Conservation (phyloP, 2,329 filamentous ascomycete species). For the Paraconiothyrium brasiliense region DNA sequence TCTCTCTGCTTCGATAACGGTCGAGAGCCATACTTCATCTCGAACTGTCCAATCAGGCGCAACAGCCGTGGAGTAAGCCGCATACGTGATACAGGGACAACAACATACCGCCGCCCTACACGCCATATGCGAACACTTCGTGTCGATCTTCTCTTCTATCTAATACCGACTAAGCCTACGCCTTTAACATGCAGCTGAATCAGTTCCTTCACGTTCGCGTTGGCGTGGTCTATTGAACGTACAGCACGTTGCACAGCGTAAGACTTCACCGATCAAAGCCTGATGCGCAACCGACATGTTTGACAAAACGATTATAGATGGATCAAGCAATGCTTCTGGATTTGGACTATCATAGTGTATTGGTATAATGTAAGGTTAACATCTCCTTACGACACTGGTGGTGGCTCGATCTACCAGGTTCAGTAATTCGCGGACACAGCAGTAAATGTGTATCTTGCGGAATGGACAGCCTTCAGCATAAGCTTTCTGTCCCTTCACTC, state of each 20-base stretch:
- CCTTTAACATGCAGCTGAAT: not conserved
- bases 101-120: not conserved
- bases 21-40: not conserved
- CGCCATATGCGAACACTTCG: not conserved
- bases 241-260: conserved; percentile 13
- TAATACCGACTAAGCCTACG: not conserved
- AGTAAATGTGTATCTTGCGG: too few species aligned
- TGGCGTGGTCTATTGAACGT: not conserved
- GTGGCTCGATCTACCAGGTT: too few species aligned
- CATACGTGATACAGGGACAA: not conserved
- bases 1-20: not conserved
- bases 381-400: too few species aligned
- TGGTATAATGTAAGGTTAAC: not conserved
- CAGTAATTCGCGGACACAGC: too few species aligned
- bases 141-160: not conserved
- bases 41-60: conserved; percentile 1
- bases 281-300: not conserved
- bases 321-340: not conserved
- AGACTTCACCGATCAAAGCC: not conserved
- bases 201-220: not conserved
- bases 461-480: too few species aligned
- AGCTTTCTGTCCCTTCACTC: too few species aligned
- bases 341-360: not conserved
- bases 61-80: conserved; percentile 5
- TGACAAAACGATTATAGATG: not conserved